Percentiles rank a stretch among this genome's conserved stretches.
Evolutionary conservation across 306 rosid genomes (phyloP).

Genomic region (cucumber (Cucumis sativus)): Cucumber_9930_V3 NC_026659.2:24068001-24068500

Average conservation of each 20-base stretch:
- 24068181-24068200: background rate
- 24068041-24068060: slow-evolving; percentile 70
- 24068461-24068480: background rate
- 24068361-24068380: background rate
- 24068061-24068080: slow-evolving; percentile 42
- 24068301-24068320: background rate
- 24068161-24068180: background rate
- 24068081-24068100: slow-evolving; percentile 31
- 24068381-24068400: background rate
- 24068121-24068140: background rate
- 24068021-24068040: slow-evolving; percentile 38
- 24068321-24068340: background rate
- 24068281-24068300: background rate
- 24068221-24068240: background rate
- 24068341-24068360: background rate
- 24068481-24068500: background rate
- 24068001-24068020: slow-evolving; percentile 24
- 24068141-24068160: background rate
- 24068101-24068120: background rate
- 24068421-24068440: background rate
- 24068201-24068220: background rate
- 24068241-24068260: background rate
- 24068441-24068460: background rate
- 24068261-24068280: background rate
- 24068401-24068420: background rate